phyloP scores from a whole-genome alignment of 2,329 filamentous ascomycete genomes.

The Diaporthe capsici region DNA sequence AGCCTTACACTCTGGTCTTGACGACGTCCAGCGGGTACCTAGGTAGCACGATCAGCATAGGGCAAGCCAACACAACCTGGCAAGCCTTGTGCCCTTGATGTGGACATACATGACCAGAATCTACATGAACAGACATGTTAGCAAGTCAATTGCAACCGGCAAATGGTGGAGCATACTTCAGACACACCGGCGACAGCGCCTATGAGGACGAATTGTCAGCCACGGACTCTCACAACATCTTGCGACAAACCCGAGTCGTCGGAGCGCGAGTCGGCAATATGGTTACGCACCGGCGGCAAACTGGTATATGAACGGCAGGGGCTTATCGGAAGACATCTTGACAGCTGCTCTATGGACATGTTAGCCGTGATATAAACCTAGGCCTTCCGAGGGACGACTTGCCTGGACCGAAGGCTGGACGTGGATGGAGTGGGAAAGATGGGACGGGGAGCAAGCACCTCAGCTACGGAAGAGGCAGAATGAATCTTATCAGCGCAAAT shows the following conservation, averaged over 20 bases:
- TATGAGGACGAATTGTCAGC: slow-evolving; percentile 55
- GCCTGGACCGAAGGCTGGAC: slow-evolving; percentile 32
- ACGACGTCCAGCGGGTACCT: slow-evolving; percentile 99
- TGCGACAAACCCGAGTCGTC: slow-evolving; percentile 42
- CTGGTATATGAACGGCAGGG: slow-evolving; percentile 93
- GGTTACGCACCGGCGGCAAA: slow-evolving; percentile 85
- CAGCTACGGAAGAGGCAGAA: slow-evolving; percentile 8
- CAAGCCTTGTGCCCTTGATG: slow-evolving; percentile 25
- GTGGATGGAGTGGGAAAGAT: slow-evolving; percentile 1
- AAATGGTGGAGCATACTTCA: slow-evolving; percentile 75
- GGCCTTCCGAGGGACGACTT: not conserved
- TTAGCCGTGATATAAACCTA: not conserved
- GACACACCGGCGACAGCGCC: slow-evolving; percentile 97
- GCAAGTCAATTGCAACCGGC: slow-evolving; percentile 44
- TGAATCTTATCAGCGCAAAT: slow-evolving; percentile 30
- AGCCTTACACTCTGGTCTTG: slow-evolving; percentile 92
- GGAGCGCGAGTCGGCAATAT: slow-evolving; percentile 39
- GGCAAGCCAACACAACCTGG: slow-evolving; percentile 43
- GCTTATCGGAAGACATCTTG: slow-evolving; percentile 77
- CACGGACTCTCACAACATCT: slow-evolving; percentile 41
- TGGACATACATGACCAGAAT: slow-evolving; percentile 85
- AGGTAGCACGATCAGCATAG: slow-evolving; percentile 42
- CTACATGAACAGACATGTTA: slow-evolving; percentile 60
- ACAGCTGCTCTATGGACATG: slow-evolving; percentile 41
- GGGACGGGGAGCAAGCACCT: slow-evolving; percentile 6